These are phyloP conservation scores for Phaeosphaeria sp. DNA, from an alignment of 2,329 filamentous ascomycete genomes.

Conservation along the genomic window DNA sequence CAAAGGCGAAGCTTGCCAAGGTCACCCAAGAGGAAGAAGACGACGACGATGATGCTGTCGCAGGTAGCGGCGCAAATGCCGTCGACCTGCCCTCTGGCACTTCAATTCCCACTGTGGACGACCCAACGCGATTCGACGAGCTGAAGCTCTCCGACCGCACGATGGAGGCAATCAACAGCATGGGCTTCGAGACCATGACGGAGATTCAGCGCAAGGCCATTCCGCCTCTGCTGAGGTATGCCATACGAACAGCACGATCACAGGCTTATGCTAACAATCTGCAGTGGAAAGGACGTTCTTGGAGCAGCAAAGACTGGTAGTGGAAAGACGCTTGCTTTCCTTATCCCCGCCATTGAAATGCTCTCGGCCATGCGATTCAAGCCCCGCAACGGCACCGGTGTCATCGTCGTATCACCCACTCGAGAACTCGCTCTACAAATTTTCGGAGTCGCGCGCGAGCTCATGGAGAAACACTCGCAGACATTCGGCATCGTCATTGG, in stretches of 20 bases:
- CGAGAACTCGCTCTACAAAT: conserved; percentile 95
- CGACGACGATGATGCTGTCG: conserved; percentile 30
- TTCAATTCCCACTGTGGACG: conserved; percentile 66
- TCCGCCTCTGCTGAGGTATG: conserved; percentile 76
- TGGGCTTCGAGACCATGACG: conserved; percentile 96
- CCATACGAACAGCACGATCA: not conserved
- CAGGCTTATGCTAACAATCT: conserved; percentile 1
- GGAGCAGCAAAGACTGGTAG: conserved; percentile 96
- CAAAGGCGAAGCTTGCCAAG: conserved; percentile 33
- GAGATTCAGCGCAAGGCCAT: conserved; percentile 90
- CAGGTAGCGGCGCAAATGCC: conserved; percentile 24
- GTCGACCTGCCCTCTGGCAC: conserved; percentile 62
- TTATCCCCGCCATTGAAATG: conserved; percentile 95
- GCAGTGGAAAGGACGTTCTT: conserved; percentile 80
- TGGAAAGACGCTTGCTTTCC: conserved; percentile 93
- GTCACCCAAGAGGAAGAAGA: conserved; percentile 38
- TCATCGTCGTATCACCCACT: conserved; percentile 90
- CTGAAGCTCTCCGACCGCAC: conserved; percentile 88
- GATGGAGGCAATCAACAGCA: conserved; percentile 84
- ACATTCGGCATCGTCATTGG: conserved; percentile 97
- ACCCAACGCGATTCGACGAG: conserved; percentile 77
- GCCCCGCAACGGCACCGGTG: conserved; percentile 83
- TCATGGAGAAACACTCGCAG: conserved; percentile 92
- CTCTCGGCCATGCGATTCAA: conserved; percentile 90
- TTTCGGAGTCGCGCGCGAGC: conserved; percentile 90